Evolutionary conservation across 2,329 filamentous ascomycete species (phyloP).

Genomic region (Helotiales sp.): DNA sequence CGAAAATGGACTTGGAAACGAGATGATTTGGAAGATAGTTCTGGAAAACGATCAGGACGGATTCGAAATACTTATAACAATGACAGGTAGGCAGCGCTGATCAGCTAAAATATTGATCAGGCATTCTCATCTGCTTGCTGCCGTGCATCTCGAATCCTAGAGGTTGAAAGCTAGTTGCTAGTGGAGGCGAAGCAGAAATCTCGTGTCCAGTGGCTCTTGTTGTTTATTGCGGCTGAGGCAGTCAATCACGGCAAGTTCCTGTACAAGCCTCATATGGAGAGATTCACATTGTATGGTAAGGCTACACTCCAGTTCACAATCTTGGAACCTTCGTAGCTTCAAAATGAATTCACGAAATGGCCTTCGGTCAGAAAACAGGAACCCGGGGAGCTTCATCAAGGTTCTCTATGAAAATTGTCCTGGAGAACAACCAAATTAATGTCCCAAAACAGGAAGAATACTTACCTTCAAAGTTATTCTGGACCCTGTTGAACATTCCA

Average conservation of each 20-base stretch:
- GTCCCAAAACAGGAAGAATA: no score
- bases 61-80: background rate
- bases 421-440: no score
- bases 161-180: background rate
- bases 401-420: no score
- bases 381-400: no score
- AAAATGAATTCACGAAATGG: no score
- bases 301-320: no score
- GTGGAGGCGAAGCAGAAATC: constrained; percentile 5
- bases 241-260: background rate
- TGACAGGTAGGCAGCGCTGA: no score
- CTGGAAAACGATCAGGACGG: background rate
- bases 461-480: background rate
- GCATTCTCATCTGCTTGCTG: background rate
- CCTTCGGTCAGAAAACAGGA: no score
- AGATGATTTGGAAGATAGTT: background rate
- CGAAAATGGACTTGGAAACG: background rate
- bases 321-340: no score
- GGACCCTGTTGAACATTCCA: background rate
- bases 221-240: constrained; percentile 1
- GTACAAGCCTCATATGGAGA: background rate
- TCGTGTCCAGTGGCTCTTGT: background rate
- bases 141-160: background rate
- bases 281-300: background rate
- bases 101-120: background rate